Base-by-base conservation (phyloP, 306 rosid genomes). In the Luffa aegyptiaca region DNA sequence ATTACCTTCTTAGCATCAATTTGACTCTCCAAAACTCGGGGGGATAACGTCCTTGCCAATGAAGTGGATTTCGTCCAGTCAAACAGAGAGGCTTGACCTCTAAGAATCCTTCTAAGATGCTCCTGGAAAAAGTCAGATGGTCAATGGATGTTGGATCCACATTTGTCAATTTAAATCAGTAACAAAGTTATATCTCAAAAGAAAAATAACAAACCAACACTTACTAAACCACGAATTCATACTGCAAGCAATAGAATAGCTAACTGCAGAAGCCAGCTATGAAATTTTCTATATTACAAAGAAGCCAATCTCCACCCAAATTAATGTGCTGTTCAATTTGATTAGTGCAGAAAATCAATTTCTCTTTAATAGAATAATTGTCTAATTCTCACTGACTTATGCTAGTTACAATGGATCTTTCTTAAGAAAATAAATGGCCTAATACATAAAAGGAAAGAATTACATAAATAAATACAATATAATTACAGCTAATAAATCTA, bases 11-110 rank as follows among this genome's bases (percentile, higher is more conserved):
- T 96, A 74, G 98, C 93, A 86, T 96, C 99, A 86, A 93, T 87
- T 88, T 96, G 99, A 86, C 93, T 96, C 86, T 96, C 99, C 92
- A 93, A 88, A 82, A 96, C 92, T 83, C 99, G 90, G 31, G 99
- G 99, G 83, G 99, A 93, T 78, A 96, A 79, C 73, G 98, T 90
- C 86, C 97, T 96, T 17, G 98, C 99, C 86, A 96, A 81, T 61
- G 98, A 93, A 79, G 91, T 91, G 77, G 98, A 88, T 82, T 97
- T 92, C 62, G 99, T 88, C 98, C 98, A 96, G 78, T 93, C 98
- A 65, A 93, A 96, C 63, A 96, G 87, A 37, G 99, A 96, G 79
- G 99, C 92, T 83, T 96, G 99, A 85, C 99, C 99, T 90, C 98
- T 90, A 84, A 96, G 94, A 84, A 96, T 92, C 79, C 99, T 88